A percentile compares a stretch with the other conserved stretches of the same genome.
Evolutionary conservation across 257 asterid species (phyloP).

Genomic region (Leptodermis oblonga): DNA sequence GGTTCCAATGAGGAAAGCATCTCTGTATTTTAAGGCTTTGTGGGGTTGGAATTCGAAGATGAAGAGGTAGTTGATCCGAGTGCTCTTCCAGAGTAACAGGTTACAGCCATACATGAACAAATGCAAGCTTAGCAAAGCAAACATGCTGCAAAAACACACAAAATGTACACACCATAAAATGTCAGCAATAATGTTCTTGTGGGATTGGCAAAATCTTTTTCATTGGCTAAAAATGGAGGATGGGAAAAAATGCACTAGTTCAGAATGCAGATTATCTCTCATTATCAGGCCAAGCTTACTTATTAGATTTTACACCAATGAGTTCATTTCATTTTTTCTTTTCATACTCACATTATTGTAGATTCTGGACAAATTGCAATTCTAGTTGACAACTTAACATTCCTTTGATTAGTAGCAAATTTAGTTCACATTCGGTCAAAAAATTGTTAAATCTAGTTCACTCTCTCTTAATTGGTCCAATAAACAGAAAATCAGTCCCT

Average conservation of each 20-base stretch:
- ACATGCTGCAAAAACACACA: conserved; percentile 58
- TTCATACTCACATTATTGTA: background rate
- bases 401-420: no score
- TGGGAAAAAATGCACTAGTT: background rate
- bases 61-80: conserved; percentile 76
- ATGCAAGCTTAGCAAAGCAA: conserved; percentile 88
- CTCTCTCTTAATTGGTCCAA: conserved; percentile 76
- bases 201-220: background rate
- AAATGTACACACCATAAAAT: background rate
- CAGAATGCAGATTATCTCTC: background rate
- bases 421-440: no score
- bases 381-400: no score
- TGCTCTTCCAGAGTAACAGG: conserved; percentile 75
- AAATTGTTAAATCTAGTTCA: no score
- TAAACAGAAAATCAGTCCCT: background rate
- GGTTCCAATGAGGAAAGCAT: conserved; percentile 83
- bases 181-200: conserved; percentile 3
- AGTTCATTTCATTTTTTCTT: background rate
- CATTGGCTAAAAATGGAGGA: background rate
- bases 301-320: background rate
- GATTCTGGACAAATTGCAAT: conserved; percentile 27
- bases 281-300: no score
- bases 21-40: conserved; percentile 74
- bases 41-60: conserved; percentile 67
- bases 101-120: conserved; percentile 87